Evolutionary conservation across 2,329 filamentous ascomycete genomes (phyloP), one percentile per base, ranked within the genome.

Genomic region (Colletotrichum abscissum): DNA sequence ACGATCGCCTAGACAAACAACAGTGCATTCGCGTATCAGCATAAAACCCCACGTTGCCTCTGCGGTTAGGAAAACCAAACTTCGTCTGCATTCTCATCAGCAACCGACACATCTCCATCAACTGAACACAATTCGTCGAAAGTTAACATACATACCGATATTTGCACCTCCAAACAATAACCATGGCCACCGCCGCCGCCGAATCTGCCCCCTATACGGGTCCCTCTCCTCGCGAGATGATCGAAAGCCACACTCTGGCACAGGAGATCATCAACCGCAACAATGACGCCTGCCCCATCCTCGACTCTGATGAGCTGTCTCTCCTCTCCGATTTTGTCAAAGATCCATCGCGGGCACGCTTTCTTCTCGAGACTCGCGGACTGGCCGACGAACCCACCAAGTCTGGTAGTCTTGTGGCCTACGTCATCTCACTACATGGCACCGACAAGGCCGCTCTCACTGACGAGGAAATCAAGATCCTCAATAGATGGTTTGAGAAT

Each of bases 241-340:
- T 76, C 19, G 66, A 33, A 4, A 63, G 67, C 24, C 75, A 75
- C 57, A 74, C 75, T 14, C 59, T 76, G 9, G 75, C 76, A 4
- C 38, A 63, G 16, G 75, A 76, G 49, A 74, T 75, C 30, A 75
- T 76, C 22, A 68, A 66, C 22, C 74, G 75, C 66, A 68, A 74
- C 69, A 62, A 64, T n/a, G 75, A 74, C 55, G n/a, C 24, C 9
- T 64, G 60, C 35, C 67, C 60, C 33, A 38, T 74, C 11, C 69
- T 74, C n/a, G 73, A 74, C 63, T 30, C 57, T 5, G 64, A 73
- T 12, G 73, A 74, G 56, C 60, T 74, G 6, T 11, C 22, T 4
- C 69, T 74, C 9, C 64, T 74, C 33, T 60, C 49, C 1, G 54
- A 73, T 5, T 73, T 73, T n/a, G 73, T 74, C 1, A 35, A 46